These are phyloP conservation scores for Chalciporus chontae DNA, from an alignment of 768 basidiomycete species.

Conservation along the genomic window DNA sequence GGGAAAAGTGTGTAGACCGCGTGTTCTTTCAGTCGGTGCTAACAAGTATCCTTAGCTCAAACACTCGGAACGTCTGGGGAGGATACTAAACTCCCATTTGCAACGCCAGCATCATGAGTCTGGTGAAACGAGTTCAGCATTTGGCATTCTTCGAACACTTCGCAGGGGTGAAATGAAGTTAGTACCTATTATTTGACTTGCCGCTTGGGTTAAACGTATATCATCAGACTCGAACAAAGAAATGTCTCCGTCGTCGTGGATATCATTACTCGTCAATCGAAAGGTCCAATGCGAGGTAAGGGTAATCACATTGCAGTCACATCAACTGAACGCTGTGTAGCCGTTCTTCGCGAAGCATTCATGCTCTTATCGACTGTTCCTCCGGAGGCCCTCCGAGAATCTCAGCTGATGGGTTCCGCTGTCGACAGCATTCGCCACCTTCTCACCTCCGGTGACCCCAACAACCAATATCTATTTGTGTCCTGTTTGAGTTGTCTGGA, in stretches of 20 bases:
- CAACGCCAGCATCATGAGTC: conserved; percentile 12
- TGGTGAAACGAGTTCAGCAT: not conserved
- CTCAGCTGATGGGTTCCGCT: conserved; percentile 22
- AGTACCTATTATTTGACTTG: conserved; percentile 4
- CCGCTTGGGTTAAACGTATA: not conserved
- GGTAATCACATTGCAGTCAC: not conserved
- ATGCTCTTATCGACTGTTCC: conserved; percentile 27
- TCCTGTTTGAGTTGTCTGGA: conserved; percentile 59
- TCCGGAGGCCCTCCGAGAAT: conserved; percentile 17
- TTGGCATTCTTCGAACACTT: conserved; percentile 22
- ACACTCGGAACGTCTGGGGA: conserved; percentile 19
- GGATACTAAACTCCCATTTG: conserved; percentile 22
- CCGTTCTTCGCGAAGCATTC: conserved; percentile 33
- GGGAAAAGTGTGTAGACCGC: conserved; percentile 21
- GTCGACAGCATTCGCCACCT: conserved; percentile 51
- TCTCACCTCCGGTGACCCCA: conserved; percentile 53
- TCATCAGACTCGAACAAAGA: conserved; percentile 20
- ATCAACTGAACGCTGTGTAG: conserved; percentile 24
- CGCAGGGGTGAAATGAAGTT: conserved; percentile 22
- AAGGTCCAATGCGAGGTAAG: conserved; percentile 26
- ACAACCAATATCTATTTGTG: conserved; percentile 66
- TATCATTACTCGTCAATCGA: conserved; percentile 24
- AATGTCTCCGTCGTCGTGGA: conserved; percentile 21
- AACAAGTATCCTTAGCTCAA: conserved; percentile 18
- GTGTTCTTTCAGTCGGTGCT: not conserved